These are phyloP conservation scores for Lumnitzera littorea DNA, from an alignment of 345 rosid species.

Conservation along the genomic window DNA sequence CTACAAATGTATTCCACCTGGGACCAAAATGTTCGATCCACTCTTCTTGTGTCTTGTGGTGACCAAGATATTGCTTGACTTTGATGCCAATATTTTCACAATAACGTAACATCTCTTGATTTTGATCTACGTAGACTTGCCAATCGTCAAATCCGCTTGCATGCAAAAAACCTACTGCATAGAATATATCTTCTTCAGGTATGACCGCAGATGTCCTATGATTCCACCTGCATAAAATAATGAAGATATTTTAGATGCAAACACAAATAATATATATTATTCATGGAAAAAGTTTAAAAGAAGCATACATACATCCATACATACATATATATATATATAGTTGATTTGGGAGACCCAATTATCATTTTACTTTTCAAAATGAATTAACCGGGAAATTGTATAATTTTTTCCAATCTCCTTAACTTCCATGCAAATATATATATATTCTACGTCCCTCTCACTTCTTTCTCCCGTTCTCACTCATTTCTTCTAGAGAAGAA, in stretches of 20 bases:
- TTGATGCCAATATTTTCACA: constrained; percentile 5
- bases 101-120: constrained; percentile 6
- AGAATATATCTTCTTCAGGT: constrained; percentile 17
- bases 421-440: too few species aligned
- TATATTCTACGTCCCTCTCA: too few species aligned
- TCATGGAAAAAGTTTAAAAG: too few species aligned
- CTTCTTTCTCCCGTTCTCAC: too few species aligned
- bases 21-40: constrained; percentile 15
- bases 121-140: constrained; percentile 10
- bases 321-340: too few species aligned
- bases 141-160: constrained; percentile 9
- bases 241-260: background rate
- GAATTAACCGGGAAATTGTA: too few species aligned
- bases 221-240: constrained; percentile 11
- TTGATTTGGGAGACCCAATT: too few species aligned
- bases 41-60: constrained; percentile 9
- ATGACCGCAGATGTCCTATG: constrained; percentile 10
- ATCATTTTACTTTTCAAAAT: too few species aligned
- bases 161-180: constrained; percentile 13
- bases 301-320: too few species aligned
- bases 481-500: too few species aligned
- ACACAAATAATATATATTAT: background rate
- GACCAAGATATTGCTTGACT: constrained; percentile 12
- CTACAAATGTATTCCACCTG: constrained; percentile 10
- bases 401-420: too few species aligned